These are phyloP conservation scores for Narthecium ossifragum DNA, from an alignment of 106 monocot genomes.

Conservation along the genomic window DNA sequence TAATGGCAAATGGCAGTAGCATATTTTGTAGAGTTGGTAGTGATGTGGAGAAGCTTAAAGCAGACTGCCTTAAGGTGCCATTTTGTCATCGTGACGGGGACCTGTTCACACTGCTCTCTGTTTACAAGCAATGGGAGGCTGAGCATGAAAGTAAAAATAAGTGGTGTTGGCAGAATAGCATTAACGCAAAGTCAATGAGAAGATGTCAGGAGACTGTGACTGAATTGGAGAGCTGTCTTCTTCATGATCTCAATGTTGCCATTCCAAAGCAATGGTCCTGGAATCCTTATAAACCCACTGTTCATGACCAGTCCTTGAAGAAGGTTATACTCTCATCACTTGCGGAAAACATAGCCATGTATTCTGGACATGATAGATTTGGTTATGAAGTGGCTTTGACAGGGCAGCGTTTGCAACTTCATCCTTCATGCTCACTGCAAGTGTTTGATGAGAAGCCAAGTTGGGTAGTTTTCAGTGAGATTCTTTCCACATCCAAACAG, in stretches of 20 bases:
- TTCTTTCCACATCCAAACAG: slow-evolving; percentile 55
- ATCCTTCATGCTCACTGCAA: slow-evolving; percentile 84
- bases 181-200: slow-evolving; percentile 96
- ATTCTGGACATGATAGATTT: slow-evolving; percentile 64
- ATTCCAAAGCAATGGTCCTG: slow-evolving; percentile 82
- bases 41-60: slow-evolving; percentile 63
- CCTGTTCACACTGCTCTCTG: slow-evolving; percentile 87
- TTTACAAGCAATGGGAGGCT: slow-evolving; percentile 88
- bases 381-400: slow-evolving; percentile 85
- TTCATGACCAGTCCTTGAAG: slow-evolving; percentile 42
- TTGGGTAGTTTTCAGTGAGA: slow-evolving; percentile 92
- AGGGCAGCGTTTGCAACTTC: slow-evolving; percentile 67
- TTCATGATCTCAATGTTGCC: slow-evolving; percentile 62
- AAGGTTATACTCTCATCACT: slow-evolving; percentile 72
- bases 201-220: slow-evolving; percentile 69
- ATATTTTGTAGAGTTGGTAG: slow-evolving; percentile 93
- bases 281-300: slow-evolving; percentile 41
- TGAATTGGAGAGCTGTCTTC: slow-evolving; percentile 70
- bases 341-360: slow-evolving; percentile 75
- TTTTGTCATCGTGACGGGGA: slow-evolving; percentile 91
- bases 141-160: slow-evolving; percentile 31
- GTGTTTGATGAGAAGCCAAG: slow-evolving; percentile 57
- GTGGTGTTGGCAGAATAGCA: slow-evolving; percentile 97
- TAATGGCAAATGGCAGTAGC: slow-evolving; percentile 89
- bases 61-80: slow-evolving; percentile 81